Evolutionary conservation across 83 land plant species (phyloP).

Genomic region (Picea abies): DNA sequence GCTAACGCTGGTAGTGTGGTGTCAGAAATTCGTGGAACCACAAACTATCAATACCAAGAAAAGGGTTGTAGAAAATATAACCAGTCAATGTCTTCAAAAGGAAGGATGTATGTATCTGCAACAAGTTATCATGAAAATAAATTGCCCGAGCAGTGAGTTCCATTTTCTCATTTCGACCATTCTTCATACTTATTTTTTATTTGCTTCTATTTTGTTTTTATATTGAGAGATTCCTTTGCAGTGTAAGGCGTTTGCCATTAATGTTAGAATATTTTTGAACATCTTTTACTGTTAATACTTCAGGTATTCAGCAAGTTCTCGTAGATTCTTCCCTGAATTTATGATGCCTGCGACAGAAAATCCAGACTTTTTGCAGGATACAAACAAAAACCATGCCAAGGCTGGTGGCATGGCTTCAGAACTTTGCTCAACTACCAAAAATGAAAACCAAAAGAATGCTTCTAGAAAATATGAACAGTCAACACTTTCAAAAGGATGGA

Average conservation of each 20-base stretch:
- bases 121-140: too few species aligned
- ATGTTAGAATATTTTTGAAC: background rate
- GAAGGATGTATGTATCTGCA: too few species aligned
- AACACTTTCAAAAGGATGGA: conserved; percentile 49
- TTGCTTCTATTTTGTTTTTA: background rate
- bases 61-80: too few species aligned
- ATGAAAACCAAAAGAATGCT: background rate
- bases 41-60: too few species aligned
- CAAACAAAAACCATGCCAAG: background rate
- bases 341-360: background rate
- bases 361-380: background rate
- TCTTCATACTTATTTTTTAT: background rate
- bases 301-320: background rate
- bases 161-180: background rate
- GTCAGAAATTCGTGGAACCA: too few species aligned
- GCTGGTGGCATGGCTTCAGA: conserved; percentile 23
- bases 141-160: background rate
- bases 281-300: background rate
- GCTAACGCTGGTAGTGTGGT: too few species aligned
- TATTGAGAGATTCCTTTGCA: background rate
- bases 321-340: background rate
- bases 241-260: too few species aligned
- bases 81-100: too few species aligned
- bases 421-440: background rate
- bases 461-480: background rate